phyloP scores from a whole-genome alignment of 1,284 basidiomycete species.

The Amylostereum chailletii region DNA sequence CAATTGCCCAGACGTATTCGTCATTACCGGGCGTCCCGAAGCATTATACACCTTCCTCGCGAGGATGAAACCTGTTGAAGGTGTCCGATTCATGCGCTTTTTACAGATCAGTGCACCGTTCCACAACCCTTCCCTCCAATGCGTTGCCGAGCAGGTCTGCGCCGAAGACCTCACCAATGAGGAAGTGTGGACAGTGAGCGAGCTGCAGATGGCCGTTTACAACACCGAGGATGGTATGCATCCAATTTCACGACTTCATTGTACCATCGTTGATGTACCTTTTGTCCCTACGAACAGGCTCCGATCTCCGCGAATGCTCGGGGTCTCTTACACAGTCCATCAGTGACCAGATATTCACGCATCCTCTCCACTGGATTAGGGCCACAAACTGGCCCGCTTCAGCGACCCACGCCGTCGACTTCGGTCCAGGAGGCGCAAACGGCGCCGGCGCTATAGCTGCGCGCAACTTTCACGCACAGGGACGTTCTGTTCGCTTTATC shows the following conservation, averaged over 20 bases:
- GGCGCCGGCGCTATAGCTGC: conserved; percentile 91
- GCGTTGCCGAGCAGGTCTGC: conserved; percentile 69
- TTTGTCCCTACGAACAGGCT: conserved; percentile 38
- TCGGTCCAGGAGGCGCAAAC: conserved; percentile 90
- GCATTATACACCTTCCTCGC: conserved; percentile 93
- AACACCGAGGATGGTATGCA: conserved; percentile 85
- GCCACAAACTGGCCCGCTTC: conserved; percentile 84
- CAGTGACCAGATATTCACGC: conserved; percentile 89
- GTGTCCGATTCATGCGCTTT: conserved; percentile 83
- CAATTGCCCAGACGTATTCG: conserved; percentile 88
- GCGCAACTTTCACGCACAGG: conserved; percentile 76
- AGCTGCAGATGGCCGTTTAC: conserved; percentile 81
- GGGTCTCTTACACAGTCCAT: conserved; percentile 70
- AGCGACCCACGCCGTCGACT: conserved; percentile 93
- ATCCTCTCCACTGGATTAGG: conserved; percentile 87
- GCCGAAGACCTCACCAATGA: conserved; percentile 67
- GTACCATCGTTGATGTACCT: conserved; percentile 5
- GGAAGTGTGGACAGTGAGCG: conserved; percentile 73
- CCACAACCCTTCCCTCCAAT: conserved; percentile 81
- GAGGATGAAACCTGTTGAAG: conserved; percentile 83
- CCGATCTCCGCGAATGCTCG: conserved; percentile 63
- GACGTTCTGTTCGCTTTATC: conserved; percentile 81
- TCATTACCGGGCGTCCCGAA: conserved; percentile 89
- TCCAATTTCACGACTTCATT: conserved; percentile 7
- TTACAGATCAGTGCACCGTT: conserved; percentile 92